Evolutionary conservation across 2,329 filamentous ascomycete genomes (phyloP).

Genomic region (Zymoseptoria tritici): DNA sequence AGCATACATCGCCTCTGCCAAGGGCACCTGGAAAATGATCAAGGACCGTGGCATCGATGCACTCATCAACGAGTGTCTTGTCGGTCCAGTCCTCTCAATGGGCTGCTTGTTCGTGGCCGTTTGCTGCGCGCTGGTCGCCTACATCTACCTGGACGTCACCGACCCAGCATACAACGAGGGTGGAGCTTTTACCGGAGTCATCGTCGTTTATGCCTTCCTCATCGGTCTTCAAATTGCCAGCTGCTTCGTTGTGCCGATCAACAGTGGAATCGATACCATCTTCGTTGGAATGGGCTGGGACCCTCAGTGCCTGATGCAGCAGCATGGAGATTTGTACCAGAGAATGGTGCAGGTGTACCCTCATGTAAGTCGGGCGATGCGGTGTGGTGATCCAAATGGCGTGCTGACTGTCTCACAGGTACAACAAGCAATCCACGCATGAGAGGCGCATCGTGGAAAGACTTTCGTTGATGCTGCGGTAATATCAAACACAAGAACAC

Average conservation of each 20-base stretch:
- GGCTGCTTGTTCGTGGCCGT: constrained; percentile 79
- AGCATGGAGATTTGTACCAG: constrained; percentile 75
- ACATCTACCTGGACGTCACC: constrained; percentile 79
- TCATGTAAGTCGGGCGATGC: constrained; percentile 30
- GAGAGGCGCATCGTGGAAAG: not conserved
- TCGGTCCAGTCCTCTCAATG: constrained; percentile 42
- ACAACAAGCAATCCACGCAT: constrained; percentile 58
- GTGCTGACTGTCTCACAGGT: not conserved
- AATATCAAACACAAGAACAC: not conserved
- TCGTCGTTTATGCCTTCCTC: constrained; percentile 79
- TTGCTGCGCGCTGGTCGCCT: constrained; percentile 70
- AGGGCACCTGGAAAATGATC: constrained; percentile 65
- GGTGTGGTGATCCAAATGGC: not conserved
- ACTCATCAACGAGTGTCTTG: constrained; percentile 79
- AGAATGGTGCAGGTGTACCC: constrained; percentile 77
- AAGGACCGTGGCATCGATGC: constrained; percentile 76
- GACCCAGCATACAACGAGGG: constrained; percentile 66
- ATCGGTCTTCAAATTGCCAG: constrained; percentile 86
- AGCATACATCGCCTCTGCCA: constrained; percentile 70
- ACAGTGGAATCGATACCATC: constrained; percentile 83
- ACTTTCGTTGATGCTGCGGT: not conserved
- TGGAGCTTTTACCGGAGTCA: constrained; percentile 63
- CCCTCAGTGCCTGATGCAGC: constrained; percentile 64
- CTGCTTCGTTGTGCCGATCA: constrained; percentile 80
- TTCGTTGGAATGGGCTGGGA: constrained; percentile 71